A percentile compares a stretch with the other conserved stretches of the same genome.
Conservation (phyloP, 257 asterid genomes). For the Jacaranda mimosifolia region DNA sequence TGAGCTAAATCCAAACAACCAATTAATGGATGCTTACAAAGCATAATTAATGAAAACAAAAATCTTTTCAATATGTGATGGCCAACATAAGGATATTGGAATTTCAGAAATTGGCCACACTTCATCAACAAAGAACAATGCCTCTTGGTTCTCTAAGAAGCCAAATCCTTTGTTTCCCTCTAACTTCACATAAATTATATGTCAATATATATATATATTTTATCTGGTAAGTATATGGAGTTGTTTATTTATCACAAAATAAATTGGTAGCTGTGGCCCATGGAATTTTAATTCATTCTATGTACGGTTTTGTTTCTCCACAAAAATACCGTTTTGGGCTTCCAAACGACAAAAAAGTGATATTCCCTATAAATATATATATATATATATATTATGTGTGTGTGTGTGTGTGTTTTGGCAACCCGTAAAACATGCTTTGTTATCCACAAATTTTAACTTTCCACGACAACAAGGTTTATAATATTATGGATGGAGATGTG, state of each 20-base stretch:
- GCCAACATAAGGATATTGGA: neutral
- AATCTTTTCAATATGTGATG: neutral
- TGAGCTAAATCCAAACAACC: too few species aligned
- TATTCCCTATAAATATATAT: too few species aligned
- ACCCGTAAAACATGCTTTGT: neutral
- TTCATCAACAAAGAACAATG: slow-evolving; percentile 9
- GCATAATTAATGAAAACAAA: too few species aligned
- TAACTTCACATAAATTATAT: slow-evolving; percentile 8
- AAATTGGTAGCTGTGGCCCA: neutral
- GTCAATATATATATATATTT: neutral
- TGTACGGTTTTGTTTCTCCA: neutral
- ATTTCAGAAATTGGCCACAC: neutral
- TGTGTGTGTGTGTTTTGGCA: neutral
- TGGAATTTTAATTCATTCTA: neutral
- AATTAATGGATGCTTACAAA: too few species aligned
- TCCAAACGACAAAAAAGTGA: neutral
- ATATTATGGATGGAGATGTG: neutral
- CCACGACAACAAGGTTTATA: neutral
- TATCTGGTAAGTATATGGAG: neutral
- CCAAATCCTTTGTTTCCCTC: neutral
- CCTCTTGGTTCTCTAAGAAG: slow-evolving; percentile 21
- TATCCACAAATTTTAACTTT: neutral
- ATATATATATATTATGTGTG: too few species aligned
- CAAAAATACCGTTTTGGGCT: neutral
- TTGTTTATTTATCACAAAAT: neutral